Percentiles rank a stretch among this genome's conserved stretches.
These are phyloP conservation scores for Eimeria nieschulzi DNA, from an alignment of 169 alveolate genomes.

Conservation along the genomic window DNA sequence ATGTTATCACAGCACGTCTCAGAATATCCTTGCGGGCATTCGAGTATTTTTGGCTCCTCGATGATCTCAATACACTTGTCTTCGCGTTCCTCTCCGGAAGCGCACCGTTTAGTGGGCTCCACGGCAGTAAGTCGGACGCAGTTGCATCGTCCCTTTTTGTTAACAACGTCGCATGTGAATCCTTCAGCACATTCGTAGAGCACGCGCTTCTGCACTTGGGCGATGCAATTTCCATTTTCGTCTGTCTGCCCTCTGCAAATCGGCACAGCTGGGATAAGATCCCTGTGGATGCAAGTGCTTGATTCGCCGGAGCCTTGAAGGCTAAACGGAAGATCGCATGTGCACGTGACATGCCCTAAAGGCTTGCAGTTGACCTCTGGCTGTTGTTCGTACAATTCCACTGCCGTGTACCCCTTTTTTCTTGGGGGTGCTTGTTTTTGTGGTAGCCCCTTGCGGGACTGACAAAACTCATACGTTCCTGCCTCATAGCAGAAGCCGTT, in stretches of 20 bases:
- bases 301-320: constrained; percentile 17
- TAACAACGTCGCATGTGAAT: constrained; percentile 59
- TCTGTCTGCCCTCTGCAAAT: constrained; percentile 54
- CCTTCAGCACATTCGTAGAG: constrained; percentile 65
- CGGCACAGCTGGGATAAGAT: constrained; percentile 34
- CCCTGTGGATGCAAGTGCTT: constrained; percentile 51
- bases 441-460: neutral
- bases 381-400: neutral
- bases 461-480: constrained; percentile 23
- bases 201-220: constrained; percentile 15
- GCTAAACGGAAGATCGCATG: neutral
- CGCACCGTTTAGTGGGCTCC: constrained; percentile 43
- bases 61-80: constrained; percentile 48
- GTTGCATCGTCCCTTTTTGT: constrained; percentile 57
- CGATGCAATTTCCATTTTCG: constrained; percentile 48
- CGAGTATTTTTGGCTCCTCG: neutral
- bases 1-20: constrained; percentile 31
- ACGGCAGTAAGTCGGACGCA: constrained; percentile 27
- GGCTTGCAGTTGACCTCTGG: constrained; percentile 48
- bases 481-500: constrained; percentile 46
- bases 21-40: constrained; percentile 53
- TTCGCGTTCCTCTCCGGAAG: constrained; percentile 34
- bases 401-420: neutral
- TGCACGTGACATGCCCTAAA: constrained; percentile 5
- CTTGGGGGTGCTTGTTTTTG: constrained; percentile 58